Evolutionary conservation across 129 eudicot species (phyloP).

Genomic region (Silybum marianum): DNA sequence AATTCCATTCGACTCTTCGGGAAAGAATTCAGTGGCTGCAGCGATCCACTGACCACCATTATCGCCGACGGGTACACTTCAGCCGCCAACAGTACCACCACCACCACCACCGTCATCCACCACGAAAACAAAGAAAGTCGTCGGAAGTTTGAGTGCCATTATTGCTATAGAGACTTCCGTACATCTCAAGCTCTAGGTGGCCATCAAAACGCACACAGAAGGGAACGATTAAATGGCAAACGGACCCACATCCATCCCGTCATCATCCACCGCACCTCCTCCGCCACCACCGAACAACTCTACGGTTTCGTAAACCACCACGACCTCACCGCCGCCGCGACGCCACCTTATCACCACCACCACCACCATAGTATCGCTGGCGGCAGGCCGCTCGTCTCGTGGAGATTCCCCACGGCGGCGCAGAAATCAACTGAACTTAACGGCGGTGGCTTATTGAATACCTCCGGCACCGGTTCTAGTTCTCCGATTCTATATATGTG

Average conservation of each 20-base stretch:
- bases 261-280: constrained; percentile 8
- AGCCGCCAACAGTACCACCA: neutral
- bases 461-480: neutral
- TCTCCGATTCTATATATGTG: constrained; percentile 14
- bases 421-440: constrained; percentile 8
- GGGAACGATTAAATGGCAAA: constrained; percentile 30
- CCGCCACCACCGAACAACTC: constrained; percentile 10
- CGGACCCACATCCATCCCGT: no score
- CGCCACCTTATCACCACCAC: constrained; percentile 24
- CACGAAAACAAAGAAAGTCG: constrained; percentile 19
- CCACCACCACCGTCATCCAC: neutral
- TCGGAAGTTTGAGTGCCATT: constrained; percentile 76
- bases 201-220: constrained; percentile 59
- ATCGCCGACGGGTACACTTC: constrained; percentile 16
- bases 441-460: constrained; percentile 6
- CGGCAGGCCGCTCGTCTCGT: constrained; percentile 17
- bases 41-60: neutral
- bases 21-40: constrained; percentile 59
- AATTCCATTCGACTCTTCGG: constrained; percentile 79
- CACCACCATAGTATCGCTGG: neutral
- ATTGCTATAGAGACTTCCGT: constrained; percentile 75
- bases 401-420: constrained; percentile 7
- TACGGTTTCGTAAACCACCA: neutral
- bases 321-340: constrained; percentile 11
- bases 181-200: constrained; percentile 97